Evolutionary conservation across 495 filamentous ascomycete genomes (phyloP).

Genomic region (Podospora conica): DNA sequence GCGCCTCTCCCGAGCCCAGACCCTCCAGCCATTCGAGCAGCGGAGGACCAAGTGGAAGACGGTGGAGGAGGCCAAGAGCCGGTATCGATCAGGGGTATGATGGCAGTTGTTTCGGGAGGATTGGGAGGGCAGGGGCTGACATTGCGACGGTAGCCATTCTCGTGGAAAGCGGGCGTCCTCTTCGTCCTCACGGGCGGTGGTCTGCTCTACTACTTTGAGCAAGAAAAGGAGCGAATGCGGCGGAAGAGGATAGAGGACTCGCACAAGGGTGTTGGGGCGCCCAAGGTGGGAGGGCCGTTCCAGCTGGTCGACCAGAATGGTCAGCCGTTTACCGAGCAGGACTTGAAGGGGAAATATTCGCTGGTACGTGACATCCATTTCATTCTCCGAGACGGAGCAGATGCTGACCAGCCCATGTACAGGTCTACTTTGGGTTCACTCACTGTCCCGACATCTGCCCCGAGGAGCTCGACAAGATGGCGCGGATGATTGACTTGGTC

Average conservation of each 20-base stretch:
- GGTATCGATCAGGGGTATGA: slow-evolving; percentile 47
- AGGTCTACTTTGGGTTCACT: slow-evolving; percentile 96
- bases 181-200: slow-evolving; percentile 73
- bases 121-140: slow-evolving; percentile 8
- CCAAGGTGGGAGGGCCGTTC: slow-evolving; percentile 88
- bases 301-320: slow-evolving; percentile 77
- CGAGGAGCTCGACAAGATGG: slow-evolving; percentile 98
- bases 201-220: slow-evolving; percentile 82
- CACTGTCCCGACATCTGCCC: slow-evolving; percentile 99
- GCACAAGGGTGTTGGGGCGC: slow-evolving; percentile 84
- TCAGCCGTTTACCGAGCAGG: slow-evolving; percentile 62
- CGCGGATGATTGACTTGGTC: slow-evolving; percentile 80
- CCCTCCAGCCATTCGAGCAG: slow-evolving; percentile 30
- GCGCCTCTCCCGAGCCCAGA: slow-evolving; percentile 14
- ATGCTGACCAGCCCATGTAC: neutral
- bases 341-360: slow-evolving; percentile 80
- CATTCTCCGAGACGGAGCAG: neutral
- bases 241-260: slow-evolving; percentile 80
- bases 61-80: slow-evolving; percentile 48
- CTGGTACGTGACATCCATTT: slow-evolving; percentile 41
- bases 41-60: slow-evolving; percentile 41
- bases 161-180: slow-evolving; percentile 77
- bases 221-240: slow-evolving; percentile 83
- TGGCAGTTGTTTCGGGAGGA: neutral
- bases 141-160: slow-evolving; percentile 65